Evolutionary conservation across 805 yeast genomes (phyloP).

Genomic region (Saturnispora sekii): DNA sequence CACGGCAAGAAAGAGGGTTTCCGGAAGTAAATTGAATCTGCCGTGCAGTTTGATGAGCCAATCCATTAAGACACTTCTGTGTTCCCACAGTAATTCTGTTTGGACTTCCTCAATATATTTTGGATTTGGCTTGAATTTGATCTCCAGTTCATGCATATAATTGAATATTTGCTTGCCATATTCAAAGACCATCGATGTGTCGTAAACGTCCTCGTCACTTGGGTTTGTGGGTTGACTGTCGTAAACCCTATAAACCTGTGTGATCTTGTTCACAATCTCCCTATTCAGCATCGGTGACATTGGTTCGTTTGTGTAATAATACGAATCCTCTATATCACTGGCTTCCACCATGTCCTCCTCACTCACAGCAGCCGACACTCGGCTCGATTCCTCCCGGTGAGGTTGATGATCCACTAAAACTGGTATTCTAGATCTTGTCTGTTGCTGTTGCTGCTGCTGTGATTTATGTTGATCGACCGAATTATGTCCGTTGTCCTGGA

Average conservation of each 20-base stretch:
- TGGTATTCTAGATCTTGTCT: not conserved
- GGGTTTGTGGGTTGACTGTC: slow-evolving; percentile 50
- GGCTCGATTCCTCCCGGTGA: no score
- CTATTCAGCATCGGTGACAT: slow-evolving; percentile 49
- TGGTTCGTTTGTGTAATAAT: slow-evolving; percentile 30
- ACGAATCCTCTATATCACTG: slow-evolving; percentile 13
- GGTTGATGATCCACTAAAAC: no score
- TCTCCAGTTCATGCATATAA: slow-evolving; percentile 64
- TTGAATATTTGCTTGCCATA: slow-evolving; percentile 81
- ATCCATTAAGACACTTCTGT: slow-evolving; percentile 76
- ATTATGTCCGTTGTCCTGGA: no score
- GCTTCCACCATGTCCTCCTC: slow-evolving; percentile 4
- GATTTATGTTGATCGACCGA: slow-evolving; percentile 10
- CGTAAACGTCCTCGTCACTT: slow-evolving; percentile 75
- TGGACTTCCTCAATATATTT: slow-evolving; percentile 67
- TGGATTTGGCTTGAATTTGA: slow-evolving; percentile 60
- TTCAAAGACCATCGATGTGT: slow-evolving; percentile 87
- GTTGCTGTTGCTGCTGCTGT: not conserved
- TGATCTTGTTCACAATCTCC: slow-evolving; percentile 40
- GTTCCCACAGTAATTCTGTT: slow-evolving; percentile 62
- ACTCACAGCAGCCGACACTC: not conserved
- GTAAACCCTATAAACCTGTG: slow-evolving; percentile 40
- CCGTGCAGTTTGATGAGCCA: slow-evolving; percentile 87
- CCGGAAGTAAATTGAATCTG: slow-evolving; percentile 74
- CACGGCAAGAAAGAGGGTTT: slow-evolving; percentile 72